Base-by-base conservation (phyloP, 371 early-diverging fungal species). In the Mortierella sp. region DNA sequence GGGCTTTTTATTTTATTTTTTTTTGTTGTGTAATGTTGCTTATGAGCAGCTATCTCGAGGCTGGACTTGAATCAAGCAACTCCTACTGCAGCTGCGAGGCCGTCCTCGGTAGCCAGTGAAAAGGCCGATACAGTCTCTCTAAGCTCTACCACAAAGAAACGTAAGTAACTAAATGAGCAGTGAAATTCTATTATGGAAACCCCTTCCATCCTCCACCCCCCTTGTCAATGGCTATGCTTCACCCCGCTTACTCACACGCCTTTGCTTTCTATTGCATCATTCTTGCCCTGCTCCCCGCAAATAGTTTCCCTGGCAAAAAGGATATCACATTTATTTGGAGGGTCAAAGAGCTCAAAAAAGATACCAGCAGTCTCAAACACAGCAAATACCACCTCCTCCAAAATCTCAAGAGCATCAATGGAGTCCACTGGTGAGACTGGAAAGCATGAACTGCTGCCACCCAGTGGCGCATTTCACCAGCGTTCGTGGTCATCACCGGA, bases 251-350 rank as follows among this genome's bases (percentile, higher is more conserved):
- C 35, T 35, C 35, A 54, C 54, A 51, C 22, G 5, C 4, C 16
- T 16, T 32, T 30, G 14, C 55, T 22, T 47, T 5, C 11, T 45
- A 5, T 43, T 51, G 49, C 40, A 32, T 8, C 0, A 2, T 43
- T 2, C 54, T 39, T 28, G 20, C 60, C 1, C 45, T 49, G 18
- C 5, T 30, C 24, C 26, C 3, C 63, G 28, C n/a, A 20, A 51
- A 16, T 66, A 79, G 80, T 75, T 28, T 63, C 81, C 16, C 9
- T 80, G 14, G 72, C 62, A 20, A 80, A 75, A 62, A 43, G 81
- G 47, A 66, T 80, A 62, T 80, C 81, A 14, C 72, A 62, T 40
- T 40, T 80, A 0, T 75, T 79, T 40, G 39, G 68, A 16, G 57
- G 72, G 57, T 68, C 70, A 35, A 75, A 69, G 32, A 47, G 11